A percentile compares a stretch with the other conserved stretches of the same genome.
Evolutionary conservation across 305 asterid genomes (phyloP).

Genomic region (Euphrasia arctica): DNA sequence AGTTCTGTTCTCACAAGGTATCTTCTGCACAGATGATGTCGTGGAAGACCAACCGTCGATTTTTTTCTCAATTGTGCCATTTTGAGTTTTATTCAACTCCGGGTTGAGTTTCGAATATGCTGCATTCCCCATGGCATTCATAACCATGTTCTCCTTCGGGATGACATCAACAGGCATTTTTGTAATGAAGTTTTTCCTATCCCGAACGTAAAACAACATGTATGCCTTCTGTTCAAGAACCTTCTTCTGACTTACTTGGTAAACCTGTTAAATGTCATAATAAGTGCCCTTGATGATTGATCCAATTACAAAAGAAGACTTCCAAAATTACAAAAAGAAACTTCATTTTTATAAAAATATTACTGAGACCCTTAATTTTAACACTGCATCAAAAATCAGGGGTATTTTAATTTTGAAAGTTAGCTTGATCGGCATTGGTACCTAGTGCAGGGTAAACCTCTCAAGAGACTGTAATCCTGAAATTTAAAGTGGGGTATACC

Average conservation of each 20-base stretch:
- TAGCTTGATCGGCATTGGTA: too few relatives aligned
- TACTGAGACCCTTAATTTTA: too few relatives aligned
- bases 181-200: constrained; percentile 38
- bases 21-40: constrained; percentile 28
- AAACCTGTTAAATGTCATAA: constrained; percentile 51
- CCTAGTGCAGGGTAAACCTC: too few relatives aligned
- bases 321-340: too few relatives aligned
- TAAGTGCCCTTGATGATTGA: neutral
- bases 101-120: constrained; percentile 36
- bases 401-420: too few relatives aligned
- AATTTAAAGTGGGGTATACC: too few relatives aligned
- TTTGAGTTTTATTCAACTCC: constrained; percentile 34
- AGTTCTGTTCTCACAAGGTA: constrained; percentile 25
- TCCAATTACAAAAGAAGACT: too few relatives aligned
- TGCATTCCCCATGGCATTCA: constrained; percentile 32
- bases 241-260: constrained; percentile 74
- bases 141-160: constrained; percentile 38
- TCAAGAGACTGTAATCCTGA: too few relatives aligned
- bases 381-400: too few relatives aligned
- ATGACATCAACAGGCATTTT: constrained; percentile 45
- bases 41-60: constrained; percentile 29
- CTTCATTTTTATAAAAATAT: too few relatives aligned
- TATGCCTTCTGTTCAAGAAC: constrained; percentile 96
- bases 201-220: constrained; percentile 90
- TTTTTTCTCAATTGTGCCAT: constrained; percentile 37